A percentile compares a stretch with the other conserved stretches of the same genome.
phyloP scores from a whole-genome alignment of 345 rosid species.

The Murraya paniculata region DNA sequence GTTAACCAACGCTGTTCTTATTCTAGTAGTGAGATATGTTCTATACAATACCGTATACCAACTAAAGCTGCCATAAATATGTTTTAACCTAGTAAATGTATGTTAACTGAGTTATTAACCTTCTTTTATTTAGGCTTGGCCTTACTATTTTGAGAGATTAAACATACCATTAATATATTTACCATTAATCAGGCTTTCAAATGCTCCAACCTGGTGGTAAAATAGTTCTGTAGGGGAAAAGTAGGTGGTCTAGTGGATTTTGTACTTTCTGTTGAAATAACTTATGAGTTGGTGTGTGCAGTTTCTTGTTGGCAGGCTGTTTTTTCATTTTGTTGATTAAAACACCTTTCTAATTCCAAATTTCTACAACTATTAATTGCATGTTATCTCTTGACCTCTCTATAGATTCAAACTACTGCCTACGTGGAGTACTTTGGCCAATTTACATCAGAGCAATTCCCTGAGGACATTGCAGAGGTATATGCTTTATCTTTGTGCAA shows the following conservation, averaged over 20 bases:
- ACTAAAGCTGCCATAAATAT: neutral
- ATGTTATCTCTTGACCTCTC: slow-evolving; percentile 2
- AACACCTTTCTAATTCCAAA: neutral
- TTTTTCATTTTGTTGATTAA: neutral
- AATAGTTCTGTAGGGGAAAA: neutral
- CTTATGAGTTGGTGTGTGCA: neutral
- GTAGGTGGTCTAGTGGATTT: neutral
- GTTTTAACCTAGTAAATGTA: neutral
- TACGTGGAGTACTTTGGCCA: slow-evolving; percentile 93
- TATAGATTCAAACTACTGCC: slow-evolving; percentile 84
- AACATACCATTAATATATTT: no score
- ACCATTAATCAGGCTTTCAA: neutral
- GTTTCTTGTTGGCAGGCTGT: neutral
- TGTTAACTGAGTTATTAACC: neutral
- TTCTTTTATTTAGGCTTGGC: neutral
- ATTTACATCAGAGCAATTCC: slow-evolving; percentile 88
- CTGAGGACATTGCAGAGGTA: slow-evolving; percentile 96
- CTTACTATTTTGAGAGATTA: neutral
- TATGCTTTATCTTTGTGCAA: slow-evolving; percentile 21
- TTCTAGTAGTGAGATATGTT: neutral
- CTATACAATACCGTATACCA: neutral
- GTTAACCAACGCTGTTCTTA: neutral
- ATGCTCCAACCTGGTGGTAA: neutral
- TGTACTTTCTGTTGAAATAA: neutral
- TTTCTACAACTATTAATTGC: slow-evolving; percentile 7